Conservation (phyloP, 305 asterid species). For the Rubia tinctorum region DNA sequence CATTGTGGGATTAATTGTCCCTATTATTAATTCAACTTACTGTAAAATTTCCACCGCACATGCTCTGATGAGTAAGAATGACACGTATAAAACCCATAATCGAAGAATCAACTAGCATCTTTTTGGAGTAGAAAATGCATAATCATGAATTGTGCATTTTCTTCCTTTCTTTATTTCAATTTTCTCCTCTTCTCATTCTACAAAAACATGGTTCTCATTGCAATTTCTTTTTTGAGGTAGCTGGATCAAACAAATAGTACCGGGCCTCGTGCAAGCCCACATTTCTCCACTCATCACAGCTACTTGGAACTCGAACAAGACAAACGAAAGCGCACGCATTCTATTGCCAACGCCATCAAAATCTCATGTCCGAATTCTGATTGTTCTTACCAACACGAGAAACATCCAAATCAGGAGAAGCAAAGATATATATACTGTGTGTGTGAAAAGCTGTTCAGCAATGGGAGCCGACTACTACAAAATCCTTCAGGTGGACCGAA, state of each 20-base stretch:
- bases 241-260: neutral
- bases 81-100: too few relatives aligned
- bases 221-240: too few relatives aligned
- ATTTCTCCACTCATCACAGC: neutral
- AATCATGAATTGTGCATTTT: too few relatives aligned
- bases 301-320: neutral
- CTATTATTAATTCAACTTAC: too few relatives aligned
- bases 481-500: conserved; percentile 71
- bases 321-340: neutral
- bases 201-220: too few relatives aligned
- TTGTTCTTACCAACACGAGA: neutral
- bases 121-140: too few relatives aligned
- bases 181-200: too few relatives aligned
- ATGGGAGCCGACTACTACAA: conserved; percentile 90
- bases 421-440: neutral
- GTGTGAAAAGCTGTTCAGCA: neutral
- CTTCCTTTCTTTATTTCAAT: too few relatives aligned
- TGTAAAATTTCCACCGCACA: too few relatives aligned
- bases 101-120: too few relatives aligned
- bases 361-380: neutral
- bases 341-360: neutral
- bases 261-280: neutral
- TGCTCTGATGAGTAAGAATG: too few relatives aligned
- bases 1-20: too few relatives aligned
- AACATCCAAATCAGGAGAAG: neutral